Conservation (phyloP, 192 early-diverging fungal genomes). For the Glomus cerebriforme region DNA sequence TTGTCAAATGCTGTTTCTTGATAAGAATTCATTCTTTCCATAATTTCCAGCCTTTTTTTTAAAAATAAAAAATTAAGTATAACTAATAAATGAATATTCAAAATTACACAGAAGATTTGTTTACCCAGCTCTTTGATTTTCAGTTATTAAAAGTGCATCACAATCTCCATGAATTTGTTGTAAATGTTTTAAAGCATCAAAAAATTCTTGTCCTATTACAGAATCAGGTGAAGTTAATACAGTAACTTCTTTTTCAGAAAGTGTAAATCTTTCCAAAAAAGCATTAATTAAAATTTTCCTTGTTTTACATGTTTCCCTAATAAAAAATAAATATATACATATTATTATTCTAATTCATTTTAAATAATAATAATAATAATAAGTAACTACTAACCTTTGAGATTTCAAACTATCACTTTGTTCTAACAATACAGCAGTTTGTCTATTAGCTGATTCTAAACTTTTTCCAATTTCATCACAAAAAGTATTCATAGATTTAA, state of each 20-base stretch:
- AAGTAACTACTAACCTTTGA: slow-evolving; percentile 62
- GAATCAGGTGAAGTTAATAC: slow-evolving; percentile 55
- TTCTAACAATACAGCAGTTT: slow-evolving; percentile 65
- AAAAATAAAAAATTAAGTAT: background rate
- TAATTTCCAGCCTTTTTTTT: slow-evolving; percentile 64
- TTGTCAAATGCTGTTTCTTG: slow-evolving; percentile 78
- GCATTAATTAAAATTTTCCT: slow-evolving; percentile 61
- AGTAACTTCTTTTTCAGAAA: slow-evolving; percentile 66
- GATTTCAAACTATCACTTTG: slow-evolving; percentile 64
- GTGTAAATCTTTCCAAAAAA: slow-evolving; percentile 72
- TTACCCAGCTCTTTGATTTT: slow-evolving; percentile 77
- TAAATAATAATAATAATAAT: too few species aligned
- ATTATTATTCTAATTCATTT: too few species aligned
- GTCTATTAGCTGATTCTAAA: slow-evolving; percentile 55
- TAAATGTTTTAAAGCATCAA: slow-evolving; percentile 67
- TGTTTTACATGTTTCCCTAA: slow-evolving; percentile 54
- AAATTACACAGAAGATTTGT: background rate
- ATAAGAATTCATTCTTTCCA: slow-evolving; percentile 68
- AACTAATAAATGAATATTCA: background rate
- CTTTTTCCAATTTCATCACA: slow-evolving; percentile 62
- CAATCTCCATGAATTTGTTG: slow-evolving; percentile 75
- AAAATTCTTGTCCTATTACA: slow-evolving; percentile 64
- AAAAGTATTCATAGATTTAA: slow-evolving; percentile 59
- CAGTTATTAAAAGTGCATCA: slow-evolving; percentile 69
- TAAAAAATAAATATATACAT: background rate